Evolutionary conservation across 805 yeast species (phyloP), one percentile per base, ranked within the genome.

Genomic region (Suhomyces tanzawaensis): DNA sequence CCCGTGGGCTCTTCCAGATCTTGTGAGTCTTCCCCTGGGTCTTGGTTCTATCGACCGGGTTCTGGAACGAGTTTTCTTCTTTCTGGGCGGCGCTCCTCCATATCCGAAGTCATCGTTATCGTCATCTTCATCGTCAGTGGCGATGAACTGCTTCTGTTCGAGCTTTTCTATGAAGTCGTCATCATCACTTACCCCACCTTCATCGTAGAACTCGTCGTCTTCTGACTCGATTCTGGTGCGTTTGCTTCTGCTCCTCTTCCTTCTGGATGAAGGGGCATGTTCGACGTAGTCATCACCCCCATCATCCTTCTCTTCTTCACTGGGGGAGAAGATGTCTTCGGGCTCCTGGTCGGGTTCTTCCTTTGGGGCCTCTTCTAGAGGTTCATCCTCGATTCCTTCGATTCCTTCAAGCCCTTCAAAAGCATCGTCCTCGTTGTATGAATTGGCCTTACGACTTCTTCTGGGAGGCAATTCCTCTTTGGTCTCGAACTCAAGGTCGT

Each of bases 81-180:
- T 45, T 23, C 42, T 43, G 23, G 32, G 30, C 31, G 34, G 28
- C 31, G 44, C 18, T 39, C 34, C n/a, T 46, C 52, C 33, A 29
- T 39, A 44, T 2, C 47, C 44, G 25, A 17, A 43, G 18, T 40
- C 44, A 13, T 32, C 42, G 9, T 21, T 12, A 9, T 39, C 44
- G 18, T 52, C 58, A 11, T 57, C 66, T 18, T 66, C 72, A 21
- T 60, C 66, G 35, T 68, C 73, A 1, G 64, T 46, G 19, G 69
- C 72, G 33, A 68, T 46, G 32, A 68, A 68, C 25, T 52, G 48
- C 34, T 55, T 54, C 35, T 63, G 65, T 40, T 60, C 55, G 34
- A 66, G 53, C 37, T 49, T 50, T 28, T 59, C 58, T 12, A 61
- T 31, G 32, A 53, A 61, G 12, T 60, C 65, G 37, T 38, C 49